Percentiles rank a stretch among this genome's conserved stretches.
Conservation (phyloP, 108 stramenopile species). For the Pseudonitzschia pungens region DNA sequence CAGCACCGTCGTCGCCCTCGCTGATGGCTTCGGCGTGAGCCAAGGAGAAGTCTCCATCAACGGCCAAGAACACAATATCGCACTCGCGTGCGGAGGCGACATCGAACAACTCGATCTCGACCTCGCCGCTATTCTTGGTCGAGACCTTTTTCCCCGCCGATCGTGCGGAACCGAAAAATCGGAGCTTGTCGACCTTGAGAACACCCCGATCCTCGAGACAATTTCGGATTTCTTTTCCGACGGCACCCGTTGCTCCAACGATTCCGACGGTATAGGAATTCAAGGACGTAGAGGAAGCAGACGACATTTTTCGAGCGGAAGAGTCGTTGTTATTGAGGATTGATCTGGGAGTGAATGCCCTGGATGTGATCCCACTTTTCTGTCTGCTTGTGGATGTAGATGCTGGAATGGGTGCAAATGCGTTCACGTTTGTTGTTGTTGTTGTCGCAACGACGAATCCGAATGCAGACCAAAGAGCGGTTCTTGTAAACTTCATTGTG, state of each 20-base stretch:
- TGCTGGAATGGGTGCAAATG: slow-evolving; percentile 9
- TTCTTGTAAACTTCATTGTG: slow-evolving; percentile 17
- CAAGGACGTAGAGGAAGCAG: slow-evolving; percentile 2
- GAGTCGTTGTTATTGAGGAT: neutral
- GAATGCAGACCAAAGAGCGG: slow-evolving; percentile 12
- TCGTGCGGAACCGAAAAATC: slow-evolving; percentile 85
- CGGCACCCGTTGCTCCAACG: slow-evolving; percentile 97
- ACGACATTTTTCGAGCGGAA: neutral
- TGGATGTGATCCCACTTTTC: neutral
- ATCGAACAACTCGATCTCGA: slow-evolving; percentile 85
- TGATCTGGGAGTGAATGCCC: slow-evolving; percentile 9
- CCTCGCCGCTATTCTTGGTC: slow-evolving; percentile 76
- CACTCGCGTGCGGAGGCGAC: slow-evolving; percentile 71
- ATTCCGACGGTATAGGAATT: slow-evolving; percentile 82
- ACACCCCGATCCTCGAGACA: slow-evolving; percentile 77
- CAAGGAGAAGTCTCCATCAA: slow-evolving; percentile 84
- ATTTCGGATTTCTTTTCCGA: slow-evolving; percentile 93
- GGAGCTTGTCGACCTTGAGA: slow-evolving; percentile 66
- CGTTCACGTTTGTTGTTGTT: slow-evolving; percentile 1
- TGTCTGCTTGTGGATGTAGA: neutral
- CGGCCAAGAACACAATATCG: slow-evolving; percentile 91
- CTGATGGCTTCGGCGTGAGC: slow-evolving; percentile 76
- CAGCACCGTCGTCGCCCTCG: slow-evolving; percentile 68
- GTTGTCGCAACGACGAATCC: slow-evolving; percentile 18
- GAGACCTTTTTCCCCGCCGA: slow-evolving; percentile 83